phyloP scores from a whole-genome alignment of 768 basidiomycete species.

The Mycena floridula region DNA sequence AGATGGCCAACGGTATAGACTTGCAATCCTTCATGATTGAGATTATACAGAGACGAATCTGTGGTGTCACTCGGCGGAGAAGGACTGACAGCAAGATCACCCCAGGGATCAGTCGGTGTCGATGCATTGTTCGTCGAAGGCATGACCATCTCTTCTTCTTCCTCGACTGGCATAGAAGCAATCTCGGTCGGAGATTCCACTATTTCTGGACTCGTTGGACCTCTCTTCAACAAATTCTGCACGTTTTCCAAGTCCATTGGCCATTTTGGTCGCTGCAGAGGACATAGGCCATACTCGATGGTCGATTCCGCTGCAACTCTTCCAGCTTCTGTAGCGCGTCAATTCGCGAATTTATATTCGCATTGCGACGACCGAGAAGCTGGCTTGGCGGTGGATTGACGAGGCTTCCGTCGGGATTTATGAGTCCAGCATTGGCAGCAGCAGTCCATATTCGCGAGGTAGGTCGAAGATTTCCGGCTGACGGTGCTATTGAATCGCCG shows the following conservation, averaged over 20 bases:
- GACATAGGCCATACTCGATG: background rate
- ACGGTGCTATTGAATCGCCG: constrained; percentile 14
- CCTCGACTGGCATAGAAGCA: constrained; percentile 1
- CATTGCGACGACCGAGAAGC: background rate
- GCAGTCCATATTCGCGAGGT: constrained; percentile 9
- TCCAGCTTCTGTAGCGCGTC: constrained; percentile 4
- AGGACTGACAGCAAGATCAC: background rate
- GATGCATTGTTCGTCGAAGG: constrained; percentile 6
- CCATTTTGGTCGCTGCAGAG: background rate
- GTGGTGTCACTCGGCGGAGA: background rate
- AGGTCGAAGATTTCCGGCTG: background rate
- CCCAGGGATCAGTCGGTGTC: background rate
- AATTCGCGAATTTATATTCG: constrained; percentile 4
- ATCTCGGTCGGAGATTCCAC: background rate
- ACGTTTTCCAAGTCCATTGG: background rate
- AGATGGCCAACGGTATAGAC: constrained; percentile 79
- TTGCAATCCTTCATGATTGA: constrained; percentile 59
- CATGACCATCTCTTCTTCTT: constrained; percentile 19
- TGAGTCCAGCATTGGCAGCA: constrained; percentile 9
- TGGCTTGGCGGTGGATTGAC: constrained; percentile 1
- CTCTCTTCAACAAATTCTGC: background rate
- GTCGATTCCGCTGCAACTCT: constrained; percentile 6
- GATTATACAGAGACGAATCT: constrained; percentile 13
- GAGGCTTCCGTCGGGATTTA: constrained; percentile 11
- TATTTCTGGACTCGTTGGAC: background rate